Evolutionary conservation across 2,329 filamentous ascomycete species (phyloP).

Genomic region (Xylaria sp.): DNA sequence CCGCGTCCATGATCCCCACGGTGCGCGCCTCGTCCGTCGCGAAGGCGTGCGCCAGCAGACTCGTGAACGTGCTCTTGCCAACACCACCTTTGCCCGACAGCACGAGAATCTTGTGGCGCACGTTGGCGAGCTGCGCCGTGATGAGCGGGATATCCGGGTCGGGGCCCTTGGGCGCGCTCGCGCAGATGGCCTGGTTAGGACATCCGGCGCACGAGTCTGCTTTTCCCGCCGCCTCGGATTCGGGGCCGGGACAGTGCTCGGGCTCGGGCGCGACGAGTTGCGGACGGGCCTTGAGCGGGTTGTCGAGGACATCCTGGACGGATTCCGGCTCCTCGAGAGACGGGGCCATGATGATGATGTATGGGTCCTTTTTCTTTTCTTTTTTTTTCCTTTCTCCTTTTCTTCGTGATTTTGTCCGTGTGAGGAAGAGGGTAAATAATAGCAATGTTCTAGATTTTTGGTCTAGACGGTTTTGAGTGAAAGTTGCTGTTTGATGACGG

Average conservation of each 20-base stretch:
- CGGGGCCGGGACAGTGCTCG: slow-evolving; percentile 92
- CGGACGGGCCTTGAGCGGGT: slow-evolving; percentile 72
- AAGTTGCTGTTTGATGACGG: background rate
- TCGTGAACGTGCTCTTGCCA: slow-evolving; percentile 91
- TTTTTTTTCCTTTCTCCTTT: background rate
- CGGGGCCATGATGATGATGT: slow-evolving; percentile 60
- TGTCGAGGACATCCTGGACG: slow-evolving; percentile 64
- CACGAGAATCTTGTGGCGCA: slow-evolving; percentile 89
- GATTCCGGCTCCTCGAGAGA: slow-evolving; percentile 67
- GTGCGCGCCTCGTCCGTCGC: slow-evolving; percentile 71
- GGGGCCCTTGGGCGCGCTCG: slow-evolving; percentile 87
- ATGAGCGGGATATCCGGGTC: slow-evolving; percentile 92
- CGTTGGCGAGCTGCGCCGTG: slow-evolving; percentile 69
- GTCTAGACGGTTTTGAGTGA: too few species aligned
- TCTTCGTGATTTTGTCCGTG: background rate
- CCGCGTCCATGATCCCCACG: slow-evolving; percentile 95
- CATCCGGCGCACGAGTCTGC: slow-evolving; percentile 88
- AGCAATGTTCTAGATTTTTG: background rate
- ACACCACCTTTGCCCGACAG: slow-evolving; percentile 94
- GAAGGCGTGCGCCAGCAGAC: slow-evolving; percentile 82
- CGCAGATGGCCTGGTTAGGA: slow-evolving; percentile 93
- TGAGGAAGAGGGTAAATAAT: background rate
- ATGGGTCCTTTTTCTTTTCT: background rate
- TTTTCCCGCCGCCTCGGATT: slow-evolving; percentile 63
- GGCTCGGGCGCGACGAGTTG: slow-evolving; percentile 90